Percentiles rank a stretch among this genome's conserved stretches.
Conservation (phyloP, 2,329 filamentous ascomycete species). For the Aspergillus sp. region DNA sequence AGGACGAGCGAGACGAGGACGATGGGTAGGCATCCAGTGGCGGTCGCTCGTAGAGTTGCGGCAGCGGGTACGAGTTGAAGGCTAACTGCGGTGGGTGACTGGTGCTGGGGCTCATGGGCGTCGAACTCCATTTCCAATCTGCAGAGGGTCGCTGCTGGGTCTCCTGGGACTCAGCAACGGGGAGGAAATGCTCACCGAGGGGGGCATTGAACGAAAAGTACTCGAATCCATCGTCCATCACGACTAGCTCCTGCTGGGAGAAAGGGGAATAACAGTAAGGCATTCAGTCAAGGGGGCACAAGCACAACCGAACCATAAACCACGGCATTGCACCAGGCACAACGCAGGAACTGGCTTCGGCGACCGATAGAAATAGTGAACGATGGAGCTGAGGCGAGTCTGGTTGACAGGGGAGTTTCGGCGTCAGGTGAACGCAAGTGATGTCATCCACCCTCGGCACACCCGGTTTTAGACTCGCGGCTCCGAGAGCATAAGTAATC, state of each 20-base stretch:
- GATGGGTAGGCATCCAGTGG: slow-evolving; percentile 3
- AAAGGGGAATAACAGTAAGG: background rate
- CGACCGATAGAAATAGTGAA: too few species aligned
- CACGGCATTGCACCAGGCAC: too few species aligned
- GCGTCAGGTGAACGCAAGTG: background rate
- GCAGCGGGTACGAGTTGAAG: slow-evolving; percentile 10
- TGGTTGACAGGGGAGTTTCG: background rate
- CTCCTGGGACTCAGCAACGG: background rate
- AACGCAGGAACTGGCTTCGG: too few species aligned
- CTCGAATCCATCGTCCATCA: background rate
- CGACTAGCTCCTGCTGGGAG: background rate
- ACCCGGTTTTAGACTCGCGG: background rate
- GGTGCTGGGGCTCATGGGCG: slow-evolving; percentile 3
- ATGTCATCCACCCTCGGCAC: background rate
- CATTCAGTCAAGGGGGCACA: too few species aligned
- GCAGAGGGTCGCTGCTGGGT: background rate
- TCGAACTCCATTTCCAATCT: slow-evolving; percentile 13
- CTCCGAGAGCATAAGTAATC: too few species aligned
- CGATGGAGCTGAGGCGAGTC: background rate
- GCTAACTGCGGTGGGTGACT: background rate
- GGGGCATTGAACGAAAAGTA: background rate
- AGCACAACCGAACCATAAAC: too few species aligned
- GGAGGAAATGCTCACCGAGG: background rate
- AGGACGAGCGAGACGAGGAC: slow-evolving; percentile 8
- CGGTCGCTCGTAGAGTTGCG: slow-evolving; percentile 1